Percentiles rank a stretch among this genome's conserved stretches.
Conservation (phyloP, 805 yeast species). For the Kluyveromyces dobzhanskii region DNA sequence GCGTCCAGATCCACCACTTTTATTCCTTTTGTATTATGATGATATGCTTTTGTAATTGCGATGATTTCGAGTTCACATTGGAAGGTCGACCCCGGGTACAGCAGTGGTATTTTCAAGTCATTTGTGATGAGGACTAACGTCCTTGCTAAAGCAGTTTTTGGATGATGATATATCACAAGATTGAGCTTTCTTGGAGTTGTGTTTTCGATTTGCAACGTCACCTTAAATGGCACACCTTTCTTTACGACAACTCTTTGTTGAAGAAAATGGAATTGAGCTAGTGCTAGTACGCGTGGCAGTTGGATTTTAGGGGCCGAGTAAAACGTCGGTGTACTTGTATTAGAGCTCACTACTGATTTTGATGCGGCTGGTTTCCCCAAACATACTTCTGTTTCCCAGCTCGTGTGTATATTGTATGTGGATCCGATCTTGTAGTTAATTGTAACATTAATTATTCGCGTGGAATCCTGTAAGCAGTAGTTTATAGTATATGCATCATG, state of each 20-base stretch:
- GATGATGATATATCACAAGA: conserved; percentile 23
- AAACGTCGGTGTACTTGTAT: conserved; percentile 1
- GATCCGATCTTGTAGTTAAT: conserved; percentile 12
- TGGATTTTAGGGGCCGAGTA: conserved; percentile 3
- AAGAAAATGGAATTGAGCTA: conserved; percentile 18
- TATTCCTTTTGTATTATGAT: conserved; percentile 24
- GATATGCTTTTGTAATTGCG: conserved; percentile 25
- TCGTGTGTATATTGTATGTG: conserved; percentile 14
- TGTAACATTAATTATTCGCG: conserved; percentile 21
- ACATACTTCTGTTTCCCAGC: conserved; percentile 28
- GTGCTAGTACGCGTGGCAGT: conserved; percentile 1
- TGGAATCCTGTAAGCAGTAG: conserved; percentile 21
- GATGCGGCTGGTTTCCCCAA: conserved; percentile 13
- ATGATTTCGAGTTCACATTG: conserved; percentile 23
- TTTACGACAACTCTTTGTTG: conserved; percentile 12
- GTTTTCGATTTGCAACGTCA: conserved; percentile 24
- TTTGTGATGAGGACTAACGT: conserved; percentile 27
- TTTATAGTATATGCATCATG: conserved; percentile 23
- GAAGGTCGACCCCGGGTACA: conserved; percentile 22
- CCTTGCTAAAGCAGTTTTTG: conserved; percentile 16
- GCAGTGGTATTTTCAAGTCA: conserved; percentile 25
- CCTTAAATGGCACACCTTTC: conserved; percentile 20
- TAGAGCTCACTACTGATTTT: background rate
- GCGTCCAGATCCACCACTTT: conserved; percentile 25
- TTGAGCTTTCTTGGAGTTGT: conserved; percentile 18